Conservation (phyloP, 306 rosid species). For the Lithocarpus polystachyus region DNA sequence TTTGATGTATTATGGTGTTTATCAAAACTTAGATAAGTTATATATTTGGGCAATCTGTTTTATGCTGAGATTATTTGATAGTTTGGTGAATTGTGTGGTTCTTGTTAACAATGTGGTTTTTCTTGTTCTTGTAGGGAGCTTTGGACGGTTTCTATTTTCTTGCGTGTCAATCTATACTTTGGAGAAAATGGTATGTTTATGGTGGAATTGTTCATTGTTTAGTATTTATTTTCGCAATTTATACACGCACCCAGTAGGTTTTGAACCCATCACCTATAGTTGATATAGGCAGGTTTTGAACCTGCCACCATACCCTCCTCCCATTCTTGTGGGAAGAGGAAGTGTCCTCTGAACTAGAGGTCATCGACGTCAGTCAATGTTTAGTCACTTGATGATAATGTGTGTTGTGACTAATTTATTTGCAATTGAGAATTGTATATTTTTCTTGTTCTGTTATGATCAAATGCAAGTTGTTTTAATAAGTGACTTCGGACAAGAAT, state of each 20-base stretch:
- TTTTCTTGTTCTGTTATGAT: background rate
- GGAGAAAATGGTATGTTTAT: constrained; percentile 36
- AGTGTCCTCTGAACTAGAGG: too few relatives aligned
- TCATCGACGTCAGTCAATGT: background rate
- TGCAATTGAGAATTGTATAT: background rate
- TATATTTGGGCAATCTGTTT: background rate
- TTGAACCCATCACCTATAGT: too few relatives aligned
- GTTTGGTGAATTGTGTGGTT: background rate
- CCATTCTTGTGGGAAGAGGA: too few relatives aligned
- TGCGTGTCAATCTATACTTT: background rate
- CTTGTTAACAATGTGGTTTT: background rate
- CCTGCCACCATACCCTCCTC: too few relatives aligned
- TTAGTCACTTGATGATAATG: background rate
- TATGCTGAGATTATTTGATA: background rate
- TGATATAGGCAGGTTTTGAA: too few relatives aligned
- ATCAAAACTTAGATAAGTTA: background rate
- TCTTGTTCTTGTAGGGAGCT: constrained; percentile 31
- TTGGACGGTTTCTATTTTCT: constrained; percentile 18
- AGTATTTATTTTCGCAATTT: too few relatives aligned
- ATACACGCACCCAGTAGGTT: too few relatives aligned
- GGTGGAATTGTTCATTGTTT: too few relatives aligned
- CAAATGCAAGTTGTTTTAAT: background rate
- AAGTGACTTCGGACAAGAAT: background rate
- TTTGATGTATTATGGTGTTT: background rate
- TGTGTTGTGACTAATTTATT: background rate